Evolutionary conservation across 768 basidiomycete species (phyloP), one percentile per base, ranked within the genome.

Genomic region (Wakefieldia striispora): DNA sequence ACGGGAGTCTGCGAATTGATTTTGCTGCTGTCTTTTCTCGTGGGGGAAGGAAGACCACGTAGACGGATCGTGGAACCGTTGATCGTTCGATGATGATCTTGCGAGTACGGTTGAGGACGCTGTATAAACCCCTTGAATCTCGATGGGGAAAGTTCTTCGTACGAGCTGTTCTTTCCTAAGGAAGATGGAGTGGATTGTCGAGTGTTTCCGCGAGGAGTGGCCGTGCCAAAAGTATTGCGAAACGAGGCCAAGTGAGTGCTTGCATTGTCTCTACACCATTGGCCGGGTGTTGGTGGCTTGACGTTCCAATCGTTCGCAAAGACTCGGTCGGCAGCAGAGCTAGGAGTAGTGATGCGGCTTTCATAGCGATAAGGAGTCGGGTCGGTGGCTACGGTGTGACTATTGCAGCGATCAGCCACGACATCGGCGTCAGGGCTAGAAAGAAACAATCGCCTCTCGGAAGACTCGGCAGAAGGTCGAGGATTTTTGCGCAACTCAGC

Each of bases 321-420:
- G 23, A 21, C 16, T 36, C 31, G 37, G 47, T 37, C 40, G 45
- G 43, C 24, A 40, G 37, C 3, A 34, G 43, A 10, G n/a, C 60
- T 57, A 0, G 55, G 59, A 10, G 57, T 33, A 40, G 68, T 51
- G 43, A 67, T 66, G 45, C 63, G 55, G 26, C 62, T 61, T 19
- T 62, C 70, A 20, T 68, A 65, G 10, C 66, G 58, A 19, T 55
- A 55, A 37, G 36, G 24, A n/a, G 45, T 40, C 19, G 27, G 38
- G 12, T 45, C 40, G n/a, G 41, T 21, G 6, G 14, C 36, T 6
- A 39, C 13, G 24, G 34, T 38, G 38, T 40, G 47, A 34, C 29
- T 35, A 37, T 40, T 38, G 17, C 36, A 35, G 21, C 4, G 47
- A 31, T 53, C 45, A 11, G n/a, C 51, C 17, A 12, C 16, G 20